phyloP scores from a whole-genome alignment of 2,329 filamentous ascomycete species.

The Alternaria brassicicola region DNA sequence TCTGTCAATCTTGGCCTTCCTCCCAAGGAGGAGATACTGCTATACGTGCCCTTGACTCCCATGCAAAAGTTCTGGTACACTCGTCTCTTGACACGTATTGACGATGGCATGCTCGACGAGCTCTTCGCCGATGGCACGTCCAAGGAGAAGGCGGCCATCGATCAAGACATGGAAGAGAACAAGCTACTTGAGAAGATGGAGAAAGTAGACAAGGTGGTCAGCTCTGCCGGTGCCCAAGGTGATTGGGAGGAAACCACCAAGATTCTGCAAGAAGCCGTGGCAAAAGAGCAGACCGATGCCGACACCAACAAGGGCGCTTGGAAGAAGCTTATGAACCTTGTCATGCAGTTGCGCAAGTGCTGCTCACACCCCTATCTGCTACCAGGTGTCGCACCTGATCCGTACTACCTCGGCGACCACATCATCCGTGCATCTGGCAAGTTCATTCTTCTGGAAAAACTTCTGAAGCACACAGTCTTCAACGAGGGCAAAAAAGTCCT shows the following conservation, averaged over 20 bases:
- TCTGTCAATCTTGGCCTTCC: conserved; percentile 62
- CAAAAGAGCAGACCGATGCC: conserved; percentile 43
- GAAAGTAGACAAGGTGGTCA: conserved; percentile 38
- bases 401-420: conserved; percentile 55
- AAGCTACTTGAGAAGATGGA: conserved; percentile 43
- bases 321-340: conserved; percentile 60
- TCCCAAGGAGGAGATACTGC: conserved; percentile 61
- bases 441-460: conserved; percentile 61
- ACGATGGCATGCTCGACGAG: conserved; percentile 59
- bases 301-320: conserved; percentile 50
- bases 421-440: conserved; percentile 61
- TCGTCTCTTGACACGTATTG: conserved; percentile 61
- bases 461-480: conserved; percentile 57
- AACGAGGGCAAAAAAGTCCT: conserved; percentile 60
- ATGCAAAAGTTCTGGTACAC: conserved; percentile 66
- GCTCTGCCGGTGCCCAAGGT: conserved; percentile 20
- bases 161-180: conserved; percentile 48
- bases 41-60: conserved; percentile 64
- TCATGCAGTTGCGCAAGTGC: conserved; percentile 63
- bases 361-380: conserved; percentile 63
- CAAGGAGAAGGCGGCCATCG: conserved; percentile 52
- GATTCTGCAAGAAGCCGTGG: conserved; percentile 92
- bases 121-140: conserved; percentile 57
- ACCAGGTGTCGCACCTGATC: conserved; percentile 53
- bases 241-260: conserved; percentile 74